These are phyloP conservation scores for Trypanosoma vivax DNA, from an alignment of 208 protist genomes.

Conservation along the genomic window DNA sequence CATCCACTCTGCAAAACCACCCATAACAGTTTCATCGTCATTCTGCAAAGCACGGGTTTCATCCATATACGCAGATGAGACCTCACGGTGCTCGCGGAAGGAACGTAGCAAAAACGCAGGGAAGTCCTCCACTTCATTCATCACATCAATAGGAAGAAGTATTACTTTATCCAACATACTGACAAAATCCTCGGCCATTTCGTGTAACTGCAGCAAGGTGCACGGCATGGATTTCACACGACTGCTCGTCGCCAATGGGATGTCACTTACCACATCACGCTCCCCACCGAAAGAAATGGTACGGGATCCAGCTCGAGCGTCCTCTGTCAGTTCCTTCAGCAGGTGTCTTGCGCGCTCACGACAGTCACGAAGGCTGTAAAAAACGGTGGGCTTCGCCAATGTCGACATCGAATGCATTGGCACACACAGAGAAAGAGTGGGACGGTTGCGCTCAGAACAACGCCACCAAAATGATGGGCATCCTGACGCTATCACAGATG, in stretches of 20 bases:
- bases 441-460: too few species aligned
- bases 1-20: conserved; percentile 34
- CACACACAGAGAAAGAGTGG: background rate
- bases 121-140: conserved; percentile 19
- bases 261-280: too few species aligned
- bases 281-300: too few species aligned
- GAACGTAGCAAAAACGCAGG: conserved; percentile 13
- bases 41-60: too few species aligned
- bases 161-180: background rate
- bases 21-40: conserved; percentile 28
- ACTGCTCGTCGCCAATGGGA: too few species aligned
- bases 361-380: conserved; percentile 11
- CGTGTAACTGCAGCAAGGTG: conserved; percentile 11
- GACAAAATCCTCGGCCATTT: conserved; percentile 11
- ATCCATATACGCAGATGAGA: background rate
- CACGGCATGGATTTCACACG: too few species aligned
- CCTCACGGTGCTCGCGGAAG: background rate
- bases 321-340: background rate
- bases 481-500: background rate
- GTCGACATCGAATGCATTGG: background rate
- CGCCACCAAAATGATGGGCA: too few species aligned
- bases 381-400: background rate
- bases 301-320: too few species aligned
- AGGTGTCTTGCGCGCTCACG: background rate
- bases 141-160: conserved; percentile 18